Evolutionary conservation across 345 rosid genomes (phyloP), one percentile per base, ranked within the genome.

Genomic region (Citropsis articulata): DNA sequence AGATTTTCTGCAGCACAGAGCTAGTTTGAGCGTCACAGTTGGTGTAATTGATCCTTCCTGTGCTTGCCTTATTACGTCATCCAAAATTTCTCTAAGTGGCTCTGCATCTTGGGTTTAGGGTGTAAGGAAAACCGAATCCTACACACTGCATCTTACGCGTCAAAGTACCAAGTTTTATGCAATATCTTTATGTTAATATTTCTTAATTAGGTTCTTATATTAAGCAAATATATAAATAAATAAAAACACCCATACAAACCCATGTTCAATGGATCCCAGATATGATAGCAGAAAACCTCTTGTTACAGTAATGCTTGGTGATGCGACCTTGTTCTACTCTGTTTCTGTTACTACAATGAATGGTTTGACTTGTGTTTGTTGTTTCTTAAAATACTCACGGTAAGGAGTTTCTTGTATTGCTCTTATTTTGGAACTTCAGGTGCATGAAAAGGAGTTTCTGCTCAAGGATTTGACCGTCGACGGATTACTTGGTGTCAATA

Each of bases 371-470:
- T 53, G 14, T 19, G 6, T 53, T 16, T 53, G 57, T 18, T 53
- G 22, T 19, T 19, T 53, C 57, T 53, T 53, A 53, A 53, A 53
- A 53, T 53, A 50, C 56, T 42, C 4, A 2, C 9, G 16, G 1
- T 12, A 12, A 45, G 18, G 18, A 53, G 18, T 4, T 53, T 1
- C 57, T 53, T 65, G 6, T 62, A 35, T 77, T n/a, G 35, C 50
- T 64, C 25, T 64, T 33, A 9, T 57, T 48, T 84, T 35, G 77
- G 48, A 71, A 79, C 72, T 56, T 72, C 86, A 94, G 97, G 88
- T 94, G 70, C 95, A 90, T 82, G 98, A 94, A 80, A 95, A 96
- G 84, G 98, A 94, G 78, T 88, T 94, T 84, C 77, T 90, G 85
- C 91, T 96, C 22, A 86, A 90, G 88, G 93, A 96, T 78, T 83